These are phyloP conservation scores for Purpureocillium takamizusanense DNA, from an alignment of 2,329 filamentous ascomycete species.

Conservation along the genomic window DNA sequence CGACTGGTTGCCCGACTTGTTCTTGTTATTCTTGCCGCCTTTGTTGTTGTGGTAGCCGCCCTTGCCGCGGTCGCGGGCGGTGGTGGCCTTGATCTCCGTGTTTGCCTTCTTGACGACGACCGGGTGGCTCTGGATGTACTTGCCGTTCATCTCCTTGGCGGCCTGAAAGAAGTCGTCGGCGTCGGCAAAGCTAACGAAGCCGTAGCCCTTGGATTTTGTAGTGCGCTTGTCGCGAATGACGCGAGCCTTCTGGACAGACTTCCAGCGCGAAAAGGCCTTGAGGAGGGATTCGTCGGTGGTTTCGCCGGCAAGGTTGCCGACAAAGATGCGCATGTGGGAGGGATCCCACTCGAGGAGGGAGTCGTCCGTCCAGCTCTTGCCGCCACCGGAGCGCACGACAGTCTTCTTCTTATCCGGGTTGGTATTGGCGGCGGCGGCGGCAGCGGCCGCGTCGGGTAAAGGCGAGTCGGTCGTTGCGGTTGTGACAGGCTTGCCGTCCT, in stretches of 20 bases:
- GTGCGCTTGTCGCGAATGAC: constrained; percentile 94
- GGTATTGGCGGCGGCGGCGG: constrained; percentile 22
- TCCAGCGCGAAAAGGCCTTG: constrained; percentile 87
- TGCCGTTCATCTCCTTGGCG: constrained; percentile 96
- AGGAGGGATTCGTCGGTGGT: constrained; percentile 92
- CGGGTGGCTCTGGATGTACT: constrained; percentile 97
- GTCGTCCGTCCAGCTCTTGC: constrained; percentile 85
- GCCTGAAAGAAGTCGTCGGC: constrained; percentile 95
- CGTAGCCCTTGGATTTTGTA: constrained; percentile 91
- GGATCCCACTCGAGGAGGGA: constrained; percentile 93
- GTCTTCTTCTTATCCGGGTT: constrained; percentile 67
- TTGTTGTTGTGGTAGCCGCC: constrained; percentile 26
- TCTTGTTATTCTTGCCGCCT: constrained; percentile 20
- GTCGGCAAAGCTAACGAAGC: constrained; percentile 92
- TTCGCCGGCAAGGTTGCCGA: constrained; percentile 93
- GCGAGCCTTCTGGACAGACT: constrained; percentile 81
- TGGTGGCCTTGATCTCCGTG: constrained; percentile 77
- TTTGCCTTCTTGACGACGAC: constrained; percentile 80
- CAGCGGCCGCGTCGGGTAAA: constrained; percentile 26
- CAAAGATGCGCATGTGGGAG: constrained; percentile 86
- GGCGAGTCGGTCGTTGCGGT: constrained; percentile 16
- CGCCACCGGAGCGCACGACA: constrained; percentile 79
- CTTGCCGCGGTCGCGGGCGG: constrained; percentile 51
- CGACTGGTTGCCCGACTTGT: constrained; percentile 15
- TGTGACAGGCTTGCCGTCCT: constrained; percentile 20